Evolutionary conservation across 2,329 filamentous ascomycete genomes (phyloP).

Genomic region (Coleophoma crateriformis): DNA sequence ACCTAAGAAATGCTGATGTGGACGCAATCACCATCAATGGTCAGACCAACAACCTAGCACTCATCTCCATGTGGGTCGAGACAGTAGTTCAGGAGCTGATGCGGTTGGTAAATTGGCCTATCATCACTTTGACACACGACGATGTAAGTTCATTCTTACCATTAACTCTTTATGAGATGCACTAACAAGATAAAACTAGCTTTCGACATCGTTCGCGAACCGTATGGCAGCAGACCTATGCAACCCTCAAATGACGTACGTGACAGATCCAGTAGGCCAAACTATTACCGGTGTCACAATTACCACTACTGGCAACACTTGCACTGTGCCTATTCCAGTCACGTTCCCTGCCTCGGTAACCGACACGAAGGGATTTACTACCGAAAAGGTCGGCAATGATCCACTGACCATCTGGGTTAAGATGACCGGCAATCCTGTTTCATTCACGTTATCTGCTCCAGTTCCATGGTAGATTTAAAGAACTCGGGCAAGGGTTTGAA

Average conservation of each 20-base stretch:
- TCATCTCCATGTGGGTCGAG: slow-evolving; percentile 25
- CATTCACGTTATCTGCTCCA: slow-evolving; percentile 30
- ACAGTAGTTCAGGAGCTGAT: slow-evolving; percentile 21
- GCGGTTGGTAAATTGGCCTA: slow-evolving; percentile 42
- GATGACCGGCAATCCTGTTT: slow-evolving; percentile 37
- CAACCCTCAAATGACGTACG: slow-evolving; percentile 15
- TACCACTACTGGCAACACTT: slow-evolving; percentile 35
- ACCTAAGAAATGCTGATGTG: slow-evolving; percentile 46
- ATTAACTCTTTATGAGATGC: neutral
- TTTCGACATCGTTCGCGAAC: slow-evolving; percentile 38
- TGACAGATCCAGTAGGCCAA: slow-evolving; percentile 7
- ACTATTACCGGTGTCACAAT: slow-evolving; percentile 19
- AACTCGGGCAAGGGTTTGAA: too few relatives aligned
- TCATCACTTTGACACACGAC: slow-evolving; percentile 50
- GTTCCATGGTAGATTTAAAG: slow-evolving; percentile 1
- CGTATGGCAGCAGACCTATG: slow-evolving; percentile 29
- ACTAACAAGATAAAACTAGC: neutral
- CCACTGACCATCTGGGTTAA: slow-evolving; percentile 43
- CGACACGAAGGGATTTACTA: slow-evolving; percentile 13
- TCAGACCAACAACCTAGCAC: slow-evolving; percentile 13
- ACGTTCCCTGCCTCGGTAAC: slow-evolving; percentile 30
- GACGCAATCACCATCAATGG: slow-evolving; percentile 19
- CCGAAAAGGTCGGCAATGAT: slow-evolving; percentile 41
- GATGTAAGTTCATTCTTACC: slow-evolving; percentile 34
- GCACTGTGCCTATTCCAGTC: slow-evolving; percentile 16